phyloP scores from a whole-genome alignment of 371 early-diverging fungal genomes.

The Mortierella sp. region DNA sequence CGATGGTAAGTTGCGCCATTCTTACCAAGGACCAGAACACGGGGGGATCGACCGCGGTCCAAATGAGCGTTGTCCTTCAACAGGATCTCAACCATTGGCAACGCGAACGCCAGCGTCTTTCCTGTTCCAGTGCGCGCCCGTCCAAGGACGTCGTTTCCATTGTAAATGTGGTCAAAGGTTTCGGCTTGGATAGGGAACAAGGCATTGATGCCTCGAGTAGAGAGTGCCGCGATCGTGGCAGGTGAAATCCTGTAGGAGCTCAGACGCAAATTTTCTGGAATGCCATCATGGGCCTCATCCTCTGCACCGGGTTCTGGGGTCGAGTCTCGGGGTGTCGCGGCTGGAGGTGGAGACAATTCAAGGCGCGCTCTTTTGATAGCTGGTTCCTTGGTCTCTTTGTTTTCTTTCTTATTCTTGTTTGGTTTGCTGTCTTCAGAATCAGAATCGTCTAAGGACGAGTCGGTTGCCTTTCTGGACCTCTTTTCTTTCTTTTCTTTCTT shows the following conservation, averaged over 20 bases:
- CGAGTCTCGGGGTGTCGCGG: slow-evolving; percentile 43
- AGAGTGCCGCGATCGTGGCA: slow-evolving; percentile 24
- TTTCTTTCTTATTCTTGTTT: slow-evolving; percentile 53
- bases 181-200: slow-evolving; percentile 96
- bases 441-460: slow-evolving; percentile 31
- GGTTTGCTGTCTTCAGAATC: slow-evolving; percentile 37
- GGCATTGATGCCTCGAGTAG: slow-evolving; percentile 74
- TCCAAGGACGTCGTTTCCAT: slow-evolving; percentile 93
- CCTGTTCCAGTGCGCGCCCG: slow-evolving; percentile 97
- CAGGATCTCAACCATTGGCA: slow-evolving; percentile 88
- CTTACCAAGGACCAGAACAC: slow-evolving; percentile 78
- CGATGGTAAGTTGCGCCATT: no score
- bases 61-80: slow-evolving; percentile 61
- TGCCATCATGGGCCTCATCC: slow-evolving; percentile 57
- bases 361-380: slow-evolving; percentile 38
- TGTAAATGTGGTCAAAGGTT: slow-evolving; percentile 82
- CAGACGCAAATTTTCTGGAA: slow-evolving; percentile 77
- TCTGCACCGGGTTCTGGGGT: slow-evolving; percentile 44
- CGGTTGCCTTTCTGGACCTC: slow-evolving; percentile 42
- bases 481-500: slow-evolving; percentile 57
- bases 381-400: slow-evolving; percentile 36
- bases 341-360: slow-evolving; percentile 22
- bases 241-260: slow-evolving; percentile 70
- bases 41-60: slow-evolving; percentile 80
- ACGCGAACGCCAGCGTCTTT: slow-evolving; percentile 91